Base-by-base conservation (phyloP, 805 yeast species). In the Kazachstania africana region DNA sequence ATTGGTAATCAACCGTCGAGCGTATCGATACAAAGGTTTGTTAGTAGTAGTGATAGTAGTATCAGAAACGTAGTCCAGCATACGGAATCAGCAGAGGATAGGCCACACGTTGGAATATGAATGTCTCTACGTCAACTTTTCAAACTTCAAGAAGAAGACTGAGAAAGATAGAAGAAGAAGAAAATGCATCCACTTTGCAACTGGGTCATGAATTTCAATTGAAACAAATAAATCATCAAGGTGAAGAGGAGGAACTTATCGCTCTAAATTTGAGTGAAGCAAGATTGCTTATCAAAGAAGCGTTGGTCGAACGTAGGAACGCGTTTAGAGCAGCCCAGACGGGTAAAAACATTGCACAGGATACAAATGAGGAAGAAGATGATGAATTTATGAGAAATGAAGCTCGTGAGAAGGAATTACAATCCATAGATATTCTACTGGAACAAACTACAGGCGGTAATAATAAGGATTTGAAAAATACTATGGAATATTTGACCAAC, bases 151-250 rank as follows among this genome's bases (percentile, higher is more conserved):
- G 94, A 62, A 72, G 94, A 57, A 72, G 76, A 31, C 63, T 59
- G 25, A 70, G 65, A 36, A 76, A 75, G 36, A 67, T 73, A 26
- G 87, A 77, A 36, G 94, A 82, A 41, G 96, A 87, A 48, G 97
- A 88, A 51, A 93, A 91, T 49, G 93, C 97, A 0, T 75, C 95
- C 0, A 68, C 71, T 31, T 67, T 91, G 44, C 78, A 80, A 49
- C 69, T 91, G 35, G 98, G 98, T 8, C 88, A 94, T 17, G 98
- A 91, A 60, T 91, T 91, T 51, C 87, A 78, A 45, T 58, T 79
- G 32, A 72, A 70, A 21, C 96, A 87, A 53, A 59, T 77, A 23
- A 78, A 82, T 40, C 87, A 87, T 53, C 75, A 75, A 32, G 95
- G 95, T 13, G 72, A 73, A 36, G 72, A 70, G 34, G 78, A 75